Conservation (phyloP, 495 filamentous ascomycete species). For the Daldinia bambusicola region DNA sequence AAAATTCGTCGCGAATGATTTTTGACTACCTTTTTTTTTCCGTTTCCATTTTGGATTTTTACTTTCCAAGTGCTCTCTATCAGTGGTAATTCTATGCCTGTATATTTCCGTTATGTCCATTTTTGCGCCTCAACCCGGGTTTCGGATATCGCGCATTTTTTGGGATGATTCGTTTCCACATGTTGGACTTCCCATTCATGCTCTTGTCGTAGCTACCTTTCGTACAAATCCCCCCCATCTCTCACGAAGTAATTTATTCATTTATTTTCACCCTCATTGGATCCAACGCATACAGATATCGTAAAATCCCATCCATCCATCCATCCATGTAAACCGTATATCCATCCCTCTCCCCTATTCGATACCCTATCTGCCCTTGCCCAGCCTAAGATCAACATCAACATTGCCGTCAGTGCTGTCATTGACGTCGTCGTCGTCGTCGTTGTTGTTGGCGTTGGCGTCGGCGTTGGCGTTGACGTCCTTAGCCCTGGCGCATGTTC, state of each 20-base stretch:
- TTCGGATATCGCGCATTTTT: not conserved
- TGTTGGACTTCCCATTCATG: not conserved
- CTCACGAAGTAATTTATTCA: not conserved
- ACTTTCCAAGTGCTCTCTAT: slow-evolving; percentile 1
- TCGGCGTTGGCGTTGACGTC: too few species aligned
- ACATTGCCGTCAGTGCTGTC: too few species aligned
- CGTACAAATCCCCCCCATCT: slow-evolving; percentile 19
- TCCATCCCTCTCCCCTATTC: too few species aligned
- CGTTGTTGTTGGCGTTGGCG: too few species aligned
- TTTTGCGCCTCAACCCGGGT: not conserved
- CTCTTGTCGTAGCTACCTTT: slow-evolving; percentile 16
- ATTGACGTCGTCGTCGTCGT: too few species aligned
- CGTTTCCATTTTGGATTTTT: not conserved
- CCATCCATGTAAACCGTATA: not conserved
- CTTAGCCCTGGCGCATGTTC: slow-evolving; percentile 45
- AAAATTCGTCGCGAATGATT: slow-evolving; percentile 16
- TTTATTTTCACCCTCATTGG: not conserved
- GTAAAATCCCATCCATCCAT: slow-evolving; percentile 1
- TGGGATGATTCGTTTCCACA: not conserved
- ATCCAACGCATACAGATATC: not conserved
- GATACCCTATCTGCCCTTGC: too few species aligned
- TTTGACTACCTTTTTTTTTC: slow-evolving; percentile 4
- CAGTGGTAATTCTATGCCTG: slow-evolving; percentile 19
- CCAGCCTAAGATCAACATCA: too few species aligned
- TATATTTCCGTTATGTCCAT: not conserved